Conservation (phyloP, 2,329 filamentous ascomycete species). For the Aspergillus jensenii region DNA sequence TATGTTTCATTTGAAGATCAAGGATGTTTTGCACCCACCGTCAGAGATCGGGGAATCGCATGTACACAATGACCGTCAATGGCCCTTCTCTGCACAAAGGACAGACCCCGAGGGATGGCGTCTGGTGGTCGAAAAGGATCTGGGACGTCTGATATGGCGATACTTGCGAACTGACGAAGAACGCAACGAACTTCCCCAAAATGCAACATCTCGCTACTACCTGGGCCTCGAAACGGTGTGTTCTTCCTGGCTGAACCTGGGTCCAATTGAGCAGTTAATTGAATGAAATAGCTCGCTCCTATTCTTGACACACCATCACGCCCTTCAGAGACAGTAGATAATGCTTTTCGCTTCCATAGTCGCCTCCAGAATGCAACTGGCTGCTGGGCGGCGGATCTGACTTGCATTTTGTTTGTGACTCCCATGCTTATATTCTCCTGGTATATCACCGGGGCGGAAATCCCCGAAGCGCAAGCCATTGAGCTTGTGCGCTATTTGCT, state of each 20-base stretch:
- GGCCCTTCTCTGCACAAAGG: background rate
- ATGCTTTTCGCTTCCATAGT: background rate
- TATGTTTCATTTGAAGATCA: too few species aligned
- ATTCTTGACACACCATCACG: background rate
- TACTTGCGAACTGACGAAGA: background rate
- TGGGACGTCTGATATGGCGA: constrained; percentile 1
- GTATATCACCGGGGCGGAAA: constrained; percentile 5
- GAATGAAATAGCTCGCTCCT: background rate
- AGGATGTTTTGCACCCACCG: too few species aligned
- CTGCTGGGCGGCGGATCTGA: constrained; percentile 10
- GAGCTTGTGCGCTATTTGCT: constrained; percentile 6
- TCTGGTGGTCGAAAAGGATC: background rate
- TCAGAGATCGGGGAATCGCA: too few species aligned
- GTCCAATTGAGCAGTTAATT: background rate
- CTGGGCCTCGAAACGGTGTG: background rate
- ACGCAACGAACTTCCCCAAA: background rate
- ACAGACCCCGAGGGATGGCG: constrained; percentile 1
- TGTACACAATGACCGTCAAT: too few species aligned
- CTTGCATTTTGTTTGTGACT: constrained; percentile 11
- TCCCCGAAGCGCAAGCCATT: background rate
- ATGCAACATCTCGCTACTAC: background rate
- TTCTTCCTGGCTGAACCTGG: background rate
- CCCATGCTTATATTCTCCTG: background rate
- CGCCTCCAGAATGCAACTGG: background rate
- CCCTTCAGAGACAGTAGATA: background rate